Percentiles rank a stretch among this genome's conserved stretches.
Conservation (phyloP, 148 eudicot genomes). For the Vaccinium darrowii region DNA sequence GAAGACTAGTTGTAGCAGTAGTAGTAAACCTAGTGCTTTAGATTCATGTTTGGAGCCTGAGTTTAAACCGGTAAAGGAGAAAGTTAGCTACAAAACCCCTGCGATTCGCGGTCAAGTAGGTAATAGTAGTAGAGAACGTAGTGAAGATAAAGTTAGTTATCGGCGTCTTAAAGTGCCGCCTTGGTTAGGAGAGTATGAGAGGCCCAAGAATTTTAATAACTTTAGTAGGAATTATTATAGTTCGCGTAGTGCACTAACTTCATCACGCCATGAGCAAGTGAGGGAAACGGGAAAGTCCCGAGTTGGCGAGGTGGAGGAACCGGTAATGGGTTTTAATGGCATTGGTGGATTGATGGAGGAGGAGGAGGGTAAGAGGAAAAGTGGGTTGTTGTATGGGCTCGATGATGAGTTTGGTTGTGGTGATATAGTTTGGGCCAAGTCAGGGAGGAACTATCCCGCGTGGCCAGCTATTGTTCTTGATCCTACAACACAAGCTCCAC, state of each 20-base stretch:
- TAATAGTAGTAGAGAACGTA: slow-evolving; percentile 24
- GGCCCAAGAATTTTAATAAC: slow-evolving; percentile 19
- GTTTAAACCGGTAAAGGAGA: slow-evolving; percentile 32
- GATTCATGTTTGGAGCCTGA: slow-evolving; percentile 34
- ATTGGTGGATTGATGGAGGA: slow-evolving; percentile 28
- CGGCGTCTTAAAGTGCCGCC: slow-evolving; percentile 28
- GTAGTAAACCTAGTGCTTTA: slow-evolving; percentile 27
- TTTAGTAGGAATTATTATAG: slow-evolving; percentile 34
- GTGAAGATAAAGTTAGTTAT: slow-evolving; percentile 28
- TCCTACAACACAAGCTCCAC: slow-evolving; percentile 73
- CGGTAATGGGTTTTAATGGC: slow-evolving; percentile 23
- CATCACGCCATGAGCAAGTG: slow-evolving; percentile 42
- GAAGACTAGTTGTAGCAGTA: slow-evolving; percentile 24
- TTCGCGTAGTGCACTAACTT: slow-evolving; percentile 34
- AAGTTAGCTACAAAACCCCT: slow-evolving; percentile 28
- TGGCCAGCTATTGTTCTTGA: slow-evolving; percentile 98
- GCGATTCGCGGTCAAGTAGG: slow-evolving; percentile 23
- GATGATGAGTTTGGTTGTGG: slow-evolving; percentile 55
- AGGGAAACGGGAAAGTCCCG: slow-evolving; percentile 33
- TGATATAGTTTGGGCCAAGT: slow-evolving; percentile 88
- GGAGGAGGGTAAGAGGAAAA: slow-evolving; percentile 23
- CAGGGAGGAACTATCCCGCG: slow-evolving; percentile 73
- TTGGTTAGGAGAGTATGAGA: slow-evolving; percentile 35
- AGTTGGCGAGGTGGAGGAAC: slow-evolving; percentile 22
- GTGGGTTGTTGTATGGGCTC: slow-evolving; percentile 19